Evolutionary conservation across 208 protist genomes (phyloP).

Genomic region (Leishmania tropica): DNA sequence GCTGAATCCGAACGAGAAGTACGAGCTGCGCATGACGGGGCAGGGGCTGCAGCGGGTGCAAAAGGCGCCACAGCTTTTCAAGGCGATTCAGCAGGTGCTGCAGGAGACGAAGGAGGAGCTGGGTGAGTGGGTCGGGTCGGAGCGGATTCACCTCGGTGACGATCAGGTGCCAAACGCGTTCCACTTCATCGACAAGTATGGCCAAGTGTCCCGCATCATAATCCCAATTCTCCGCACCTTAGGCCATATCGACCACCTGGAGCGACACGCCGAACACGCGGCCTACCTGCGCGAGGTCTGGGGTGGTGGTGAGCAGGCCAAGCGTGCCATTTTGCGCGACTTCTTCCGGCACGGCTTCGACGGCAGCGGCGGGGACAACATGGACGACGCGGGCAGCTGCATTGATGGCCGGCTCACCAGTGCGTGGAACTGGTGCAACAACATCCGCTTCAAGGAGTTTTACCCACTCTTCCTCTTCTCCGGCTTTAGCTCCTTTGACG

Average conservation of each 20-base stretch:
- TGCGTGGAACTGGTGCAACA: conserved; percentile 98
- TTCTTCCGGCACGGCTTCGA: conserved; percentile 97
- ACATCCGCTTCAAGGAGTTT: conserved; percentile 95
- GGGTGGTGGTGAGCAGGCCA: conserved; percentile 61
- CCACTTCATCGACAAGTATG: conserved; percentile 99
- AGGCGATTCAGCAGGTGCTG: conserved; percentile 90
- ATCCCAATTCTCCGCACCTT: conserved; percentile 94
- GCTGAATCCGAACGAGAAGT: conserved; percentile 80
- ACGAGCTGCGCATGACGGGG: conserved; percentile 89
- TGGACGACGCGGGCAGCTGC: conserved; percentile 97
- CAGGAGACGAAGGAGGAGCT: conserved; percentile 88
- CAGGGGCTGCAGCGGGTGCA: conserved; percentile 97
- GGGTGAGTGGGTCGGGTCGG: conserved; percentile 89
- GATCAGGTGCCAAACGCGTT: conserved; percentile 98
- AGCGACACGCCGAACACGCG: conserved; percentile 41
- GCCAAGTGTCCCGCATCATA: conserved; percentile 96
- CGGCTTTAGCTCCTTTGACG: conserved; percentile 98
- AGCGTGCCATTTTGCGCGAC: conserved; percentile 91
- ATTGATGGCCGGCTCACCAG: conserved; percentile 98
- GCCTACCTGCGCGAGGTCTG: conserved; percentile 89
- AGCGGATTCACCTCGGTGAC: conserved; percentile 97
- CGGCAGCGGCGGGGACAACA: conserved; percentile 97
- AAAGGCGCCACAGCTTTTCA: conserved; percentile 82
- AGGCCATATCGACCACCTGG: conserved; percentile 80
- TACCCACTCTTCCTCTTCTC: conserved; percentile 96